phyloP scores from a whole-genome alignment of 169 alveolate genomes.

The Cryptosporidium xiaoi region DNA sequence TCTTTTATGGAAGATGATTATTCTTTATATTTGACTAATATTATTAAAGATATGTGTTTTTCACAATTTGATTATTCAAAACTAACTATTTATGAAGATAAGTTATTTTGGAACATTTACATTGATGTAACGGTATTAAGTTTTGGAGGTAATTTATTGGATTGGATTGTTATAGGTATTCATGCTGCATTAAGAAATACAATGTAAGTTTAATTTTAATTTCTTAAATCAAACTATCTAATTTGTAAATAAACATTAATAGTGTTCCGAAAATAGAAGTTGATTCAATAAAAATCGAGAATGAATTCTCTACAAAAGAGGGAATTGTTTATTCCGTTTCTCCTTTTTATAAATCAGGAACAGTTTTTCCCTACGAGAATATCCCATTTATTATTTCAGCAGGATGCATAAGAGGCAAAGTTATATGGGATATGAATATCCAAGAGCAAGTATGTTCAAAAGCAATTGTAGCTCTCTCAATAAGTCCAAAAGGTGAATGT shows the following conservation, averaged over 20 bases:
- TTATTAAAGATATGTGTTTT: constrained; percentile 49
- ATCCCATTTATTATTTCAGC: constrained; percentile 53
- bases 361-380: constrained; percentile 24
- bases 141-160: constrained; percentile 57
- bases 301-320: neutral
- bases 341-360: constrained; percentile 37
- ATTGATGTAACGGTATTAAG: constrained; percentile 38
- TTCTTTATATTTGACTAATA: constrained; percentile 27
- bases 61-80: constrained; percentile 29
- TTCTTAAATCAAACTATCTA: neutral
- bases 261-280: constrained; percentile 5
- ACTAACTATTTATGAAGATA: constrained; percentile 10
- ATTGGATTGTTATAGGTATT: constrained; percentile 46
- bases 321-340: constrained; percentile 7
- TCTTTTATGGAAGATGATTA: constrained; percentile 62
- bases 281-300: neutral
- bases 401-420: constrained; percentile 53
- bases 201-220: constrained; percentile 20
- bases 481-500: constrained; percentile 37
- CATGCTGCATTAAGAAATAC: constrained; percentile 65
- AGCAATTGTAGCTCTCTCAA: constrained; percentile 48
- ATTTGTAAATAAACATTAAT: neutral
- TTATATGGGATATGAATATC: constrained; percentile 67
- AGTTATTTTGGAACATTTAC: constrained; percentile 60
- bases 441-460: constrained; percentile 60